Conservation (phyloP, 768 basidiomycete species). For the Serendipita indica region DNA sequence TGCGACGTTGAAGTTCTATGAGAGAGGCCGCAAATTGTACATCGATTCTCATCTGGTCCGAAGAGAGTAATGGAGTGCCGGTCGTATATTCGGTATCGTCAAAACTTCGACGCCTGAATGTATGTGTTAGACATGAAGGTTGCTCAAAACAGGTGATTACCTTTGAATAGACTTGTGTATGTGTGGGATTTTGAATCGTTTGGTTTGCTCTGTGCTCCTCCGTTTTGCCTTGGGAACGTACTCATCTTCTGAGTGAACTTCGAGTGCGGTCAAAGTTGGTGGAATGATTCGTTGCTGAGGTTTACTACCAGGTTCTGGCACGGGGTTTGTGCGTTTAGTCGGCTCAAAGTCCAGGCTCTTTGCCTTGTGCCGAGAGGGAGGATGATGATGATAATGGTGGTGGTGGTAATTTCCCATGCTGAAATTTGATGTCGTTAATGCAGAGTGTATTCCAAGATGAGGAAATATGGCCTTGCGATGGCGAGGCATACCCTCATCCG, state of each 20-base stretch:
- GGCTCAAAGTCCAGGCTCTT: conserved; percentile 7
- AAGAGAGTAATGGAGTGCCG: background rate
- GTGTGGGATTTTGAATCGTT: background rate
- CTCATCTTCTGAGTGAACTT: background rate
- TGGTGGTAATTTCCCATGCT: background rate
- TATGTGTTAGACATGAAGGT: background rate
- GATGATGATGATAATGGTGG: background rate
- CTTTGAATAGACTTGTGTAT: background rate
- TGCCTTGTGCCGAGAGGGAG: background rate
- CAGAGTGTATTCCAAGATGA: background rate
- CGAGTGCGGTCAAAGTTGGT: background rate
- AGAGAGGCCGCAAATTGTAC: background rate
- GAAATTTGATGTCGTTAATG: background rate
- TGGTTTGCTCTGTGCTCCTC: background rate
- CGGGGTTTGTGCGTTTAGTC: background rate
- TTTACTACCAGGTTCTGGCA: background rate
- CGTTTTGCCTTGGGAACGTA: background rate
- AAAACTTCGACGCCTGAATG: background rate
- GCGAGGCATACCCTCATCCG: background rate
- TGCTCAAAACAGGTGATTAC: background rate
- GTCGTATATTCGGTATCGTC: background rate
- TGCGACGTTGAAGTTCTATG: background rate
- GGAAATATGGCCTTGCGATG: background rate
- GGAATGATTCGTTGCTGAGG: background rate
- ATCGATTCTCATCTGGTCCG: background rate